Base-by-base conservation (phyloP, 345 rosid species). In the Physaria fendleri region DNA sequence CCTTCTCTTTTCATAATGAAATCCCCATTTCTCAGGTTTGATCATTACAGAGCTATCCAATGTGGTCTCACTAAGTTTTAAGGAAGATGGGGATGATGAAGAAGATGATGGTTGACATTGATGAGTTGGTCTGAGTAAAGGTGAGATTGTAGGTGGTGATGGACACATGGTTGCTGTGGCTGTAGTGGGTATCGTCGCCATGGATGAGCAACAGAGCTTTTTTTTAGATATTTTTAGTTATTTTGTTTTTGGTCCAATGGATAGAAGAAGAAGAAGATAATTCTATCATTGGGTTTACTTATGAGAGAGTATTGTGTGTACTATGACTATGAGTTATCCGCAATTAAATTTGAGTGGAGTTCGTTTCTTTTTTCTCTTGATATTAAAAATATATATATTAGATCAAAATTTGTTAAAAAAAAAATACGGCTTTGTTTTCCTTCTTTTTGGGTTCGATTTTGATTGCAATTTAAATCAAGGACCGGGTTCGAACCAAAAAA, bases 151-250 rank as follows among this genome's bases (percentile, higher is more conserved):
- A 21, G 79, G 60, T 59, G 81, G 71, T 49, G 81, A 73, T 2
- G 85, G 68, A 20, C 65, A 71, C 55, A 76, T 56, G 54, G 64
- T 59, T 11, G 79, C 51, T 21, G 75, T 64, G 50, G 78, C 80
- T 50, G 80, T 76, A 45, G 76, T 56, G 46, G 69, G 59, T 56
- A 70, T 70, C 8, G 69, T 70, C 6, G 74, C 69, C 74, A 70
- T 70, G 74, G 74, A 69, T 69, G 68, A 62, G 68, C 20, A 24
- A 28, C 37, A 68, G 50, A 60, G 67, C 51, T 62, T 70, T 35
- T 47, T 55, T 28, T 50, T 6, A n/a, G n/a, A n/a, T 35, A 24
- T 6, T n/a, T 17, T 28, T 38, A 35, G 55, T 40, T 69, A 69
- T 69, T 68, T 61, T 61, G 2, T 68, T 69, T 68, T 53, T 45